phyloP scores from a whole-genome alignment of 345 rosid species.

The Lepidium sativum region DNA sequence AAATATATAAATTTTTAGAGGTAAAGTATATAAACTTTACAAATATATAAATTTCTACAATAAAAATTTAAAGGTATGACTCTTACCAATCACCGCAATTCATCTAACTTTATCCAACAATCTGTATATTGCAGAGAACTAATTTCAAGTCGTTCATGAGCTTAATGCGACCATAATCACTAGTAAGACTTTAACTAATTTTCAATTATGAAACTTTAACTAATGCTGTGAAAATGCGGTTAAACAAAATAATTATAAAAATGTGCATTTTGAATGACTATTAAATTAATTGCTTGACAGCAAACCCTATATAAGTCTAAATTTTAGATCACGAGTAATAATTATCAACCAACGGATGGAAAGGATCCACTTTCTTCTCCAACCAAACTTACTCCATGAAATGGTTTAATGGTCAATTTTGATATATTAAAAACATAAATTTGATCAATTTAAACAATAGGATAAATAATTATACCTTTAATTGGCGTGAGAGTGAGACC shows the following conservation, averaged over 20 bases:
- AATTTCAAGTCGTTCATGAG: constrained; percentile 6
- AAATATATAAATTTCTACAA: no score
- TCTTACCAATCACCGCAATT: no score
- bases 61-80: no score
- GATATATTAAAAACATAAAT: neutral
- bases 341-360: constrained; percentile 14
- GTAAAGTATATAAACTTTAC: no score
- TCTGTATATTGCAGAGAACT: no score
- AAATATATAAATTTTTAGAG: no score
- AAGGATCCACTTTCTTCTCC: constrained; percentile 4
- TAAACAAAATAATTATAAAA: neutral
- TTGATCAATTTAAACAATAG: no score
- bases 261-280: neutral
- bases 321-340: constrained; percentile 28
- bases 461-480: no score
- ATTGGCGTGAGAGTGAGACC: constrained; percentile 24
- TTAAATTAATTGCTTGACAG: constrained; percentile 10
- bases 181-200: neutral
- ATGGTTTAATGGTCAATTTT: neutral
- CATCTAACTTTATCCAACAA: no score
- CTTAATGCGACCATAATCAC: neutral
- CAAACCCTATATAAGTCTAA: constrained; percentile 23
- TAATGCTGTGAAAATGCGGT: constrained; percentile 6
- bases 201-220: constrained; percentile 4
- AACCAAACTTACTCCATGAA: constrained; percentile 8